Evolutionary conservation across 2,329 filamentous ascomycete species (phyloP).

Genomic region (Sporothrix brunneoviolacea): DNA sequence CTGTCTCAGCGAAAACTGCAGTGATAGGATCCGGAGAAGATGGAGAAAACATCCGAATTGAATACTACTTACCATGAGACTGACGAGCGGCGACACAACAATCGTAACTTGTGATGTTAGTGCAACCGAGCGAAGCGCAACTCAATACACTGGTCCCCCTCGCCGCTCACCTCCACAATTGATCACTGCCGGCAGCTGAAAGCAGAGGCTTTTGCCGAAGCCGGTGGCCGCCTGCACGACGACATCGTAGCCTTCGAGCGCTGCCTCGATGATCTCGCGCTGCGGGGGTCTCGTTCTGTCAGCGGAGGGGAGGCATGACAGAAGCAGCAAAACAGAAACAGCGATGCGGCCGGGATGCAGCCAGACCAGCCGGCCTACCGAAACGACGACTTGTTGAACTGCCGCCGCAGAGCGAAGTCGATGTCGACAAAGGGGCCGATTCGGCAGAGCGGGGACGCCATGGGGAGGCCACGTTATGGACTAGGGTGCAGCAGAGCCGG

Average conservation of each 20-base stretch:
- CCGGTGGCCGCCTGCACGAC: slow-evolving; percentile 87
- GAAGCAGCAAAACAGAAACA: background rate
- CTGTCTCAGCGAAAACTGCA: too few relatives aligned
- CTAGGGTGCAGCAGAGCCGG: background rate
- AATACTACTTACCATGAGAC: slow-evolving; percentile 76
- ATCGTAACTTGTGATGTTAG: slow-evolving; percentile 59
- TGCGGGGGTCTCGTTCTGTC: slow-evolving; percentile 75
- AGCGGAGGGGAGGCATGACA: too few relatives aligned
- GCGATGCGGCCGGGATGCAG: too few relatives aligned
- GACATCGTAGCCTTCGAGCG: slow-evolving; percentile 78
- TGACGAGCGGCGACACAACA: slow-evolving; percentile 81
- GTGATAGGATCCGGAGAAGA: too few relatives aligned
- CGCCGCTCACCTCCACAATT: slow-evolving; percentile 57
- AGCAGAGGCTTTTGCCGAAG: slow-evolving; percentile 91
- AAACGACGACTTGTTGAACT: slow-evolving; percentile 69
- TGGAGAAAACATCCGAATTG: too few relatives aligned
- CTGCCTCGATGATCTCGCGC: slow-evolving; percentile 78
- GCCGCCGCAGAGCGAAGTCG: slow-evolving; percentile 65
- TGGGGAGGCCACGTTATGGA: background rate
- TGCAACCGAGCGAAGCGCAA: background rate
- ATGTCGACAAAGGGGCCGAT: slow-evolving; percentile 54
- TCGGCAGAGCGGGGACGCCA: slow-evolving; percentile 30
- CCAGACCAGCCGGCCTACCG: slow-evolving; percentile 40
- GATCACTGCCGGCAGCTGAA: slow-evolving; percentile 83
- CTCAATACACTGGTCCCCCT: background rate